A percentile compares a stretch with the other conserved stretches of the same genome.
Conservation (phyloP, 768 basidiomycete genomes). For the Serendipita sp. region DNA sequence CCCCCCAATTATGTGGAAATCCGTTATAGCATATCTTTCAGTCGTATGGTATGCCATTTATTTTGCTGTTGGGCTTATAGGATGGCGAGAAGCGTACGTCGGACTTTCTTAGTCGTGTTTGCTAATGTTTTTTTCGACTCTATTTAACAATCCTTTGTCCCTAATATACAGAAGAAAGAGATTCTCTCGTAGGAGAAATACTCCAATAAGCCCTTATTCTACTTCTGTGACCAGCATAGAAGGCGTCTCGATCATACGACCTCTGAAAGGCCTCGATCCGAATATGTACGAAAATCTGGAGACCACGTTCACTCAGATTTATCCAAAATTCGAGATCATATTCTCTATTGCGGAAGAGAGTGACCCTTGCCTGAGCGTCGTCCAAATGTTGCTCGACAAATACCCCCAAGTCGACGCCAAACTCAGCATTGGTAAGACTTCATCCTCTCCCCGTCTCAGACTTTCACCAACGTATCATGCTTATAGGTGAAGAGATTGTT, state of each 20-base stretch:
- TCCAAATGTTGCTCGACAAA: slow-evolving; percentile 56
- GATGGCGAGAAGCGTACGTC: slow-evolving; percentile 55
- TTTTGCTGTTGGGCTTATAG: slow-evolving; percentile 53
- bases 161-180: slow-evolving; percentile 43
- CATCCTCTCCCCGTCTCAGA: background rate
- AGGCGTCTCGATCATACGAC: slow-evolving; percentile 87
- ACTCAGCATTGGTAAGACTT: slow-evolving; percentile 54
- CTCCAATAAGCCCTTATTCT: slow-evolving; percentile 34
- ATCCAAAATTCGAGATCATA: slow-evolving; percentile 80
- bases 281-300: slow-evolving; percentile 95
- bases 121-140: background rate
- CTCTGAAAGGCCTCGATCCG: slow-evolving; percentile 85
- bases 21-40: slow-evolving; percentile 20
- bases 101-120: slow-evolving; percentile 16
- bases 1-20: background rate
- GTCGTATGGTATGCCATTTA: slow-evolving; percentile 44
- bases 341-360: slow-evolving; percentile 78
- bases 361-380: slow-evolving; percentile 80
- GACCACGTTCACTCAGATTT: slow-evolving; percentile 82
- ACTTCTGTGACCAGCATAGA: slow-evolving; percentile 36
- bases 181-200: slow-evolving; percentile 52
- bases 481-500: slow-evolving; percentile 59
- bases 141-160: slow-evolving; percentile 5
- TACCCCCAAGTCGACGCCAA: slow-evolving; percentile 62
- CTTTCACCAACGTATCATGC: background rate